Base-by-base conservation (phyloP, 2,329 filamentous ascomycete species). In the Pseudogymnoascus sp. region DNA sequence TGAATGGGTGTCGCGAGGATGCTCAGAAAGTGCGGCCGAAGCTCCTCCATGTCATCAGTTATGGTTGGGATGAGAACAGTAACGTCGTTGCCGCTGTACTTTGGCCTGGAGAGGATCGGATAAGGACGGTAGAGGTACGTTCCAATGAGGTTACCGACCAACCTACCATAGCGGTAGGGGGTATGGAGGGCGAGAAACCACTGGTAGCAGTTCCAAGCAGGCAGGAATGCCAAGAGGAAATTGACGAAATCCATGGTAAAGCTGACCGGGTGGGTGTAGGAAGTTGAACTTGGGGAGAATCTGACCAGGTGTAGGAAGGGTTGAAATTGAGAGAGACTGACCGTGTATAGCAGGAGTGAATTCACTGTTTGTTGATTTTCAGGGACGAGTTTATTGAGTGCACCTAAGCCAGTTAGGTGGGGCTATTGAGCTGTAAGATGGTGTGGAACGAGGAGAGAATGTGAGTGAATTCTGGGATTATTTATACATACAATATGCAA, bases 51-150 rank as follows among this genome's bases (percentile, higher is more conserved):
- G 64, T 86, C 86, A 63, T 92, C 90, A 71, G 95, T 90, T 66
- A 97, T 92, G 9, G 92, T 95, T 6, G 93, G 93, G 64, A 97
- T 89, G 68, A 97, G 90, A 65, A 97, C 91, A 5, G 93, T 96
- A 69, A 96, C 92, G 82, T 97, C 90, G 67, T 89, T 78, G 35
- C 86, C 83, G 28, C 86, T 90, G 58, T 69, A 70, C 47, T 81
- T 86, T n/a, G 93, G 91, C 65, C 91, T 89, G 62, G 85, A 84
- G 39, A 91, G 88, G 60, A 93, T 88, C 41, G 89, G 89, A 64
- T 92, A 89, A 25, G 92, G 92, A 74, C 86, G 89, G 78, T 96
- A 96, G 9, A 80, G 80, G 89, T 90, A 94, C 73, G 95, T 92
- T 69, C 89, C 91, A 69, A 89, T 78, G 69, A 90, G 85, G 73